Base-by-base conservation (phyloP, 2,329 filamentous ascomycete species). In the Colletotrichum abscissum region DNA sequence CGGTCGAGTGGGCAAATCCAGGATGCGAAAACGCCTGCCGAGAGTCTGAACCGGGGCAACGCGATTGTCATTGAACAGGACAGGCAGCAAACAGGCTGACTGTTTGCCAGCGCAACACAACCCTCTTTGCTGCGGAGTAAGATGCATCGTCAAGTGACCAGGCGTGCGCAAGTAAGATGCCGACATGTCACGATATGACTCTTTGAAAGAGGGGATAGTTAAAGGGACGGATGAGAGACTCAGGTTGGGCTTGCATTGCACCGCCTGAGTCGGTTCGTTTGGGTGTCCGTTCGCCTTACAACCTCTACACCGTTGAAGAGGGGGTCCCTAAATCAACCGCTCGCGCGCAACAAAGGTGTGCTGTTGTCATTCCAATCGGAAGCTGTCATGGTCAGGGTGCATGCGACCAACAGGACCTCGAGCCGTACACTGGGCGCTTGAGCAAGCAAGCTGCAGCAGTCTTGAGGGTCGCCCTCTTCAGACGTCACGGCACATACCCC, bases 151-250 rank as follows among this genome's bases (percentile, higher is more conserved):
- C 71, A 73, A 71, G 67, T 73, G 71, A 73, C 62, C 54, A 35
- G 60, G 67, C 52, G 60, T 46, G 56, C 67, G 56, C 71, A 73
- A 73, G 67, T 73, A 73, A 62, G 67, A 73, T 73, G 67, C 56
- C 54, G 67, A 73, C 71, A 73, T 73, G 71, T 73, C 71, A 73
- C 71, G 60, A 73, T 73, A 65, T 73, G 67, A 73, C 46, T 73
- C 67, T 55, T 65, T 42, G 60, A 62, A 26, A 63, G 62, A 59
- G 38, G 60, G 67, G 52, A 57, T 46, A 46, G 28, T 26, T 49
- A 63, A 24, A 69, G 33, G 28, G 26, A 58, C 22, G 54, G 54
- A 60, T 62, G 67, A 56, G 24, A 73, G 62, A 55, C 52, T 30
- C 24, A 62, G 12, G 56, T 73, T 60, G 56, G 67, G 67, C 67